Conservation (phyloP, 495 filamentous ascomycete species). For the Echria macrotheca region DNA sequence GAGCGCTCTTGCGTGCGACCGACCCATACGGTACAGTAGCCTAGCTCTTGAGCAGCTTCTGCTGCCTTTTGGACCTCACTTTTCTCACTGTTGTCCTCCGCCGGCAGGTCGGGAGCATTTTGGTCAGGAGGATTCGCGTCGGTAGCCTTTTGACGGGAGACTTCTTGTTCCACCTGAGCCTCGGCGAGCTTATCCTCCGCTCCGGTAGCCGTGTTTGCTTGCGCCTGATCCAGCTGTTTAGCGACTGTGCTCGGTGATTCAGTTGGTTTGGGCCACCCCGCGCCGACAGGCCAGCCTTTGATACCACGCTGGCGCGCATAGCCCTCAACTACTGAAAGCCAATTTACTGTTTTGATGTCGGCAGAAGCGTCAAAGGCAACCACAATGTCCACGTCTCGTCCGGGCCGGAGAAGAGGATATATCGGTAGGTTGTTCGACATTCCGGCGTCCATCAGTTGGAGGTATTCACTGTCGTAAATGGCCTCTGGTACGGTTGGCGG, state of each 20-base stretch:
- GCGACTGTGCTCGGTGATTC: constrained; percentile 50
- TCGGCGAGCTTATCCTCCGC: constrained; percentile 58
- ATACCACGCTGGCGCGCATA: constrained; percentile 84
- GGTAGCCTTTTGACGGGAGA: constrained; percentile 18
- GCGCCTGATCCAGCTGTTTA: constrained; percentile 62
- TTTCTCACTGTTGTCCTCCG: constrained; percentile 6
- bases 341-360: constrained; percentile 52
- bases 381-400: constrained; percentile 83
- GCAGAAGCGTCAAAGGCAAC: constrained; percentile 46
- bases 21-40: constrained; percentile 94
- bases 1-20: constrained; percentile 70
- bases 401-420: constrained; percentile 85
- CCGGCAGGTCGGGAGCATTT: background rate
- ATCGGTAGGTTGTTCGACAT: constrained; percentile 98
- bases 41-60: constrained; percentile 54
- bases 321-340: constrained; percentile 87
- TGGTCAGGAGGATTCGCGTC: background rate
- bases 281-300: constrained; percentile 87
- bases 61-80: constrained; percentile 29
- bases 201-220: constrained; percentile 53
- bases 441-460: constrained; percentile 93
- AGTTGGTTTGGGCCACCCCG: constrained; percentile 73
- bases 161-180: constrained; percentile 50
- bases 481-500: constrained; percentile 68
- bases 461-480: constrained; percentile 60